phyloP scores from a whole-genome alignment of 1,284 basidiomycete genomes.

The Mycena sp. region DNA sequence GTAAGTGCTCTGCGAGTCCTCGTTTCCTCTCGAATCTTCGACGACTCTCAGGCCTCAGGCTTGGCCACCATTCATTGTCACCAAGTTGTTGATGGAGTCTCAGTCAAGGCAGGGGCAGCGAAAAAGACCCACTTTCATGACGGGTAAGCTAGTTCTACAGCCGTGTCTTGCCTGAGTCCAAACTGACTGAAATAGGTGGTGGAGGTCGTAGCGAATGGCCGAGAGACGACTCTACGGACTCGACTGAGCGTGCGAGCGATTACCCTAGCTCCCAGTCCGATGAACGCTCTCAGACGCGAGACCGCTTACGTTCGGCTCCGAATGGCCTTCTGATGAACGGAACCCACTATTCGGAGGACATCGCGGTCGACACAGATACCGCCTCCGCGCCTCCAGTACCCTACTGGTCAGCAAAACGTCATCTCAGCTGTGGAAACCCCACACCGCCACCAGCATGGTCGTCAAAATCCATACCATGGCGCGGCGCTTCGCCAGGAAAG shows the following conservation, averaged over 20 bases:
- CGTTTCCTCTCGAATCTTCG: too few relatives aligned
- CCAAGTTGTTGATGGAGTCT: too few relatives aligned
- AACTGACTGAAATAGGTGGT: slow-evolving; percentile 4
- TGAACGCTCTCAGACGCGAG: slow-evolving; percentile 4
- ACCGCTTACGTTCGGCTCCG: slow-evolving; percentile 9
- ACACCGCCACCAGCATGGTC: slow-evolving; percentile 72
- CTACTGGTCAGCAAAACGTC: slow-evolving; percentile 86
- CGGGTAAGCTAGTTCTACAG: not conserved
- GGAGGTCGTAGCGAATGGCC: slow-evolving; percentile 9
- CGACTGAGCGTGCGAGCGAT: slow-evolving; percentile 15
- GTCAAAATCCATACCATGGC: slow-evolving; percentile 79
- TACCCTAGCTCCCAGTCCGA: slow-evolving; percentile 20
- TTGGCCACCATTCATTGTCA: too few relatives aligned
- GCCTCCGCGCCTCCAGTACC: slow-evolving; percentile 72
- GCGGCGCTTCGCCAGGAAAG: slow-evolving; percentile 79
- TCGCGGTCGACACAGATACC: slow-evolving; percentile 47
- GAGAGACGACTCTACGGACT: slow-evolving; percentile 15
- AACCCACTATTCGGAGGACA: slow-evolving; percentile 28
- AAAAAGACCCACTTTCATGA: slow-evolving; percentile 3
- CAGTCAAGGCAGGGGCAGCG: too few relatives aligned
- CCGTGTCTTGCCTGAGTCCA: not conserved
- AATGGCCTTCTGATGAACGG: slow-evolving; percentile 29
- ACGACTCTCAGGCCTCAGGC: too few relatives aligned
- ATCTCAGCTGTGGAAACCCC: slow-evolving; percentile 89
- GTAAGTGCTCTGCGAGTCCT: too few relatives aligned